A percentile compares a stretch with the other conserved stretches of the same genome.
phyloP scores from a whole-genome alignment of 2,329 filamentous ascomycete species.

The Pleomassaria siparia region DNA sequence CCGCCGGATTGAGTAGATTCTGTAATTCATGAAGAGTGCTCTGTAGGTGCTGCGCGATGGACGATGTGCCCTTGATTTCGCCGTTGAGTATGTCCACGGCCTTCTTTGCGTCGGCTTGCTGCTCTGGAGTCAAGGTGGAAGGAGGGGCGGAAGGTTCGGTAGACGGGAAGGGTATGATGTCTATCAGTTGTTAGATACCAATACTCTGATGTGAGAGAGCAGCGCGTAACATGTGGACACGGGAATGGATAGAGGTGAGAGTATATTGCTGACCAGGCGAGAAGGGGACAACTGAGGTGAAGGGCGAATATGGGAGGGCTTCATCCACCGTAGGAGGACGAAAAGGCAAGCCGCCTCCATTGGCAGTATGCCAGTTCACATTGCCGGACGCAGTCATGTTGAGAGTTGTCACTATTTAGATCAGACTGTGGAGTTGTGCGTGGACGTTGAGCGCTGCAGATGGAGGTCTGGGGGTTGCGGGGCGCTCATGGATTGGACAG shows the following conservation, averaged over 20 bases:
- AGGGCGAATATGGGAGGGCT: slow-evolving; percentile 78
- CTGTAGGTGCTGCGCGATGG: slow-evolving; percentile 66
- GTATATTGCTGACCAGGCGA: slow-evolving; percentile 62
- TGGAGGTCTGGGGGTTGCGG: not conserved
- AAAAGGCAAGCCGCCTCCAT: slow-evolving; percentile 37
- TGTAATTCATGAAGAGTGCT: slow-evolving; percentile 74
- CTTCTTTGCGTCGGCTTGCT: slow-evolving; percentile 54
- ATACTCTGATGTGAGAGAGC: slow-evolving; percentile 20
- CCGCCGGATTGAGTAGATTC: slow-evolving; percentile 70
- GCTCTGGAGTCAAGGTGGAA: slow-evolving; percentile 40
- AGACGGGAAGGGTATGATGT: slow-evolving; percentile 49
- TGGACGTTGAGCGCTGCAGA: not conserved
- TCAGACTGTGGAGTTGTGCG: not conserved
- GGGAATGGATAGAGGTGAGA: slow-evolving; percentile 21
- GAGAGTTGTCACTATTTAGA: not conserved
- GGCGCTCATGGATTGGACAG: not conserved
- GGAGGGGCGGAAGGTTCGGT: slow-evolving; percentile 44
- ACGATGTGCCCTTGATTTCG: slow-evolving; percentile 62
- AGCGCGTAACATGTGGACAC: slow-evolving; percentile 5
- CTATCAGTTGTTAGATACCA: slow-evolving; percentile 33
- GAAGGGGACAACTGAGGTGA: slow-evolving; percentile 78
- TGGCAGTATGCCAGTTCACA: slow-evolving; percentile 34
- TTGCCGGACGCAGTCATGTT: slow-evolving; percentile 29
- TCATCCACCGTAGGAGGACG: slow-evolving; percentile 63
- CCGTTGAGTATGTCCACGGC: slow-evolving; percentile 69